Evolutionary conservation across 371 early-diverging fungal species (phyloP), one percentile per base, ranked within the genome.

Genomic region (Mucor circinelloides): DNA sequence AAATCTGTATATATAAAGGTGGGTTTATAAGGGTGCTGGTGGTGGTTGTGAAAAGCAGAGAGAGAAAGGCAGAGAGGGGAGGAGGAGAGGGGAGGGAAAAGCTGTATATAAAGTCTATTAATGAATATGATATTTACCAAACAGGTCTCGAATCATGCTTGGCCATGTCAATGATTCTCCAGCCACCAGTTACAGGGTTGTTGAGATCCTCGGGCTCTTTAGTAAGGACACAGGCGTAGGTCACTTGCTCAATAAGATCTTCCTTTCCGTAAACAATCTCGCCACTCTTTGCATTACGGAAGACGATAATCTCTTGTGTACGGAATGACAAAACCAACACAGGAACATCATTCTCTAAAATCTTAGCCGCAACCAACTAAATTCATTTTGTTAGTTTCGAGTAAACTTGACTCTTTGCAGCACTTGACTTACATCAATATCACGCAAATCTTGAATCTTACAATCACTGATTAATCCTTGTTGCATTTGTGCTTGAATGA

Each of bases 301-400:
- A 97, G n/a, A 95, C 75, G 48, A 95, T 90, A 66, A 97, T 88
- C 76, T 99, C 96, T 77, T 97, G 96, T 13, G 98, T 96, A 71
- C 91, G 88, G 89, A 94, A 98, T 2, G 94, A 90, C 40, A 99
- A 65, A 36, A 96, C 89, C 36, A 95, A 78, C 7, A 97, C 94
- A 1, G 98, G 97, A 21, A 93, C 79, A 72, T 94, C 94, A 75
- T 95, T 94, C 59, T 97, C 96, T 60, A 98, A 78, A 31, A 98
- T 87, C 73, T 92, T 95, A 67, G 95, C 91, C 54, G 94, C 85
- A 60, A 93, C 87, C 66, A 83, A 74, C 83, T 83, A 68, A 44
- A n/a, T 25, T 5, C 4, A 27, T 36, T 19, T 6, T 3, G n/a
- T 27, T 38, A 34, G n/a, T 50, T 17, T n/a, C 12, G 15, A 6